These are phyloP conservation scores for Uncinocarpus reesii DNA, from an alignment of 2,329 filamentous ascomycete species.

Conservation along the genomic window DNA sequence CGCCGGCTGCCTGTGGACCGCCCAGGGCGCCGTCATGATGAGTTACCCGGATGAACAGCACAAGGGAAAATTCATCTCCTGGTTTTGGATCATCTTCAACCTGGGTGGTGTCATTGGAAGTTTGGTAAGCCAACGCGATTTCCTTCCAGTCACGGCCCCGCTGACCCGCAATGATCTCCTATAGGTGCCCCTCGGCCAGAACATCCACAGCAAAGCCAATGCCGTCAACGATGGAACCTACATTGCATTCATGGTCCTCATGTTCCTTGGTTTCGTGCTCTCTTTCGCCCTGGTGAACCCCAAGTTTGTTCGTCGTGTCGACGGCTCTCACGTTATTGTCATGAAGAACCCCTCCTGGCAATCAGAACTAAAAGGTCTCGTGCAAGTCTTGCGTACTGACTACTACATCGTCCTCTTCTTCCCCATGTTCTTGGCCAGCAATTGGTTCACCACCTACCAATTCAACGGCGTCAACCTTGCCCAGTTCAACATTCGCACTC, in stretches of 20 bases:
- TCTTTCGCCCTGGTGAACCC: constrained; percentile 62
- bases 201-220: constrained; percentile 34
- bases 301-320: constrained; percentile 59
- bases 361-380: constrained; percentile 66
- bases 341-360: constrained; percentile 88
- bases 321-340: constrained; percentile 69
- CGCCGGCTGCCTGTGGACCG: constrained; percentile 42
- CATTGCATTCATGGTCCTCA: constrained; percentile 76
- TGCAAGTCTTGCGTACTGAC: constrained; percentile 59
- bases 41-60: constrained; percentile 69
- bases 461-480: constrained; percentile 63
- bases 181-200: constrained; percentile 39
- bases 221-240: constrained; percentile 63
- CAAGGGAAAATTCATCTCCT: constrained; percentile 81
- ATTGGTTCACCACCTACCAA: constrained; percentile 73
- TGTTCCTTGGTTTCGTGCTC: constrained; percentile 59
- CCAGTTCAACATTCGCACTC: constrained; percentile 63
- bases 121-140: constrained; percentile 39
- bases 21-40: constrained; percentile 52
- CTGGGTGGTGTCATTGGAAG: constrained; percentile 78
- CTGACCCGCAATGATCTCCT: not conserved
- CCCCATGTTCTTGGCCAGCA: constrained; percentile 71
- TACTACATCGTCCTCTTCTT: constrained; percentile 66
- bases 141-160: not conserved
- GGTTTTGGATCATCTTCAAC: constrained; percentile 96